Conservation (phyloP, 1,139 yeast genomes). For the Sugiyamaella grinbergsii region DNA sequence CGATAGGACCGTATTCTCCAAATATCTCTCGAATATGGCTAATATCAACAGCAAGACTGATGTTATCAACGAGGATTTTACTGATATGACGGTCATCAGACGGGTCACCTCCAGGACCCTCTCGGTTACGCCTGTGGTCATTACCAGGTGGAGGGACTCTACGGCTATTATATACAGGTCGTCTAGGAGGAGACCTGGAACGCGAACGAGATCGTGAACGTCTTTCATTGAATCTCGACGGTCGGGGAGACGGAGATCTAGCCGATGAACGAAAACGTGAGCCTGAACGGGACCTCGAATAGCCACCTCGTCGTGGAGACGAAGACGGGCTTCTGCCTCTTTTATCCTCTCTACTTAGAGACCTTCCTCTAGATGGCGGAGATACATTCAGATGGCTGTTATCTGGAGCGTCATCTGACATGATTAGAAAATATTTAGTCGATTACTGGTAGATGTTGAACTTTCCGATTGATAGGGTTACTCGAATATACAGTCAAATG, state of each 20-base stretch:
- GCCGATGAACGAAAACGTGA: not conserved
- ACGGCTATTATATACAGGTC: slow-evolving; percentile 1
- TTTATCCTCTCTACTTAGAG: slow-evolving; percentile 10
- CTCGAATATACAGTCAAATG: no score
- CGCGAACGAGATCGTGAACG: slow-evolving; percentile 25
- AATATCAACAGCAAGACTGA: slow-evolving; percentile 26
- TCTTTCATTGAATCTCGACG: slow-evolving; percentile 4
- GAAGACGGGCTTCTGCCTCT: slow-evolving; percentile 1
- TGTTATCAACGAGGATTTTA: slow-evolving; percentile 31
- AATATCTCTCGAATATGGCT: slow-evolving; percentile 37
- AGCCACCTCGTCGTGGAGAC: slow-evolving; percentile 1
- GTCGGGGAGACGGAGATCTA: slow-evolving; percentile 4
- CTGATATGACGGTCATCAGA: slow-evolving; percentile 15
- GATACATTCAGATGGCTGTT: not conserved
- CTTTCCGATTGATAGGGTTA: no score
- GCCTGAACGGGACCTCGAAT: not conserved
- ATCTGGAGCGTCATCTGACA: slow-evolving; percentile 11
- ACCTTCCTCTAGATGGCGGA: slow-evolving; percentile 6
- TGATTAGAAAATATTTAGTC: not conserved
- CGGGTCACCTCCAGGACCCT: slow-evolving; percentile 9
- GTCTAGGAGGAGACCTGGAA: slow-evolving; percentile 20
- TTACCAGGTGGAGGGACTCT: slow-evolving; percentile 2
- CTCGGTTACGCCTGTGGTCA: slow-evolving; percentile 13
- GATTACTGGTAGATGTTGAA: no score
- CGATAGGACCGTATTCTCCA: slow-evolving; percentile 34